phyloP scores from a whole-genome alignment of 2,329 filamentous ascomycete species.

The Colletotrichum sublineola region DNA sequence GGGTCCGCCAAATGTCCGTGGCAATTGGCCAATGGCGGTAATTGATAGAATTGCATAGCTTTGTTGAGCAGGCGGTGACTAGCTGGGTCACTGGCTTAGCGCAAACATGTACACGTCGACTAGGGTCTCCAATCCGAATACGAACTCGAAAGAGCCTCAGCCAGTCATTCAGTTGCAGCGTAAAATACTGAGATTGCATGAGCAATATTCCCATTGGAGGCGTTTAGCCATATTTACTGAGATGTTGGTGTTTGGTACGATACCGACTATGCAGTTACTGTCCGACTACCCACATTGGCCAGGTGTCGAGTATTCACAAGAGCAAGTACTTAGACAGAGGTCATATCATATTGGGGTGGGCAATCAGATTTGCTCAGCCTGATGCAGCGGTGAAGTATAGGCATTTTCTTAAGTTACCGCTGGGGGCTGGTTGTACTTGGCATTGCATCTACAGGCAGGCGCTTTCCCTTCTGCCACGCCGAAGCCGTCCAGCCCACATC shows the following conservation, averaged over 20 bases:
- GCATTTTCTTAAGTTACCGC: background rate
- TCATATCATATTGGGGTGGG: background rate
- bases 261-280: background rate
- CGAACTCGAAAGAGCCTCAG: constrained; percentile 26
- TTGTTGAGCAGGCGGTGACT: constrained; percentile 28
- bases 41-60: background rate
- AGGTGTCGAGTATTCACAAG: background rate
- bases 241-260: background rate
- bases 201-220: background rate
- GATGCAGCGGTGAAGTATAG: background rate
- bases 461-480: background rate
- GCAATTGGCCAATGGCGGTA: constrained; percentile 28
- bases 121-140: constrained; percentile 32
- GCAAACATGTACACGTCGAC: constrained; percentile 9
- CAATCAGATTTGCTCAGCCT: background rate
- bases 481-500: background rate
- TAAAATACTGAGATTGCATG: background rate
- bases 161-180: background rate
- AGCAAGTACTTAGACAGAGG: background rate
- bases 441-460: background rate
- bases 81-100: background rate
- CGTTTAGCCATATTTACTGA: background rate
- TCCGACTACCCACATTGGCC: background rate
- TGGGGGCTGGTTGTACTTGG: background rate
- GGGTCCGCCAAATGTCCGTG: background rate